These are phyloP conservation scores for Candida takata DNA, from an alignment of 805 yeast genomes.

Conservation along the genomic window DNA sequence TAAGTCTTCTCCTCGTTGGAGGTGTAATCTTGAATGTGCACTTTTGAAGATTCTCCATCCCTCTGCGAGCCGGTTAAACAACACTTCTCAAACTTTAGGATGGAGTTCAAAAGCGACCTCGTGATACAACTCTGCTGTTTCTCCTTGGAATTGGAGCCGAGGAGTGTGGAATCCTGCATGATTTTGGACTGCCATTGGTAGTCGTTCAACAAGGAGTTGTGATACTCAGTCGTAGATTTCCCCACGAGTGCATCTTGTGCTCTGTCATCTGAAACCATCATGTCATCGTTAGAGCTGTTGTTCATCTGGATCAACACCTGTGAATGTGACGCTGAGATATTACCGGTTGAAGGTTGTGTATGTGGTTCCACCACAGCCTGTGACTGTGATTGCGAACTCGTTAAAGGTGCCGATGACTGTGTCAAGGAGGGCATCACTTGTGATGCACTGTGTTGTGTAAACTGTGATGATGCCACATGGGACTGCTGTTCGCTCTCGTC, in stretches of 20 bases:
- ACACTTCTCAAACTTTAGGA: conserved; percentile 17
- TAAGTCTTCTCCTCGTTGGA: conserved; percentile 13
- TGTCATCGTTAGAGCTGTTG: conserved; percentile 10
- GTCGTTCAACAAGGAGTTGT: not conserved
- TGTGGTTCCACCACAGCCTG: conserved; percentile 5
- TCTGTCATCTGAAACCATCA: not conserved
- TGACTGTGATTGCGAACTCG: too few relatives aligned
- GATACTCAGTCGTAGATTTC: conserved; percentile 1
- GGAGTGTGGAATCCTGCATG: not conserved
- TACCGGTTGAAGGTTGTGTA: conserved; percentile 5
- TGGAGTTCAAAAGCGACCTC: conserved; percentile 17
- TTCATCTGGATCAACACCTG: conserved; percentile 8
- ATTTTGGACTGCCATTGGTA: not conserved
- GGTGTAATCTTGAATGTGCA: conserved; percentile 1
- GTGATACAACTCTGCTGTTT: conserved; percentile 8
- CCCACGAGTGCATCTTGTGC: not conserved
- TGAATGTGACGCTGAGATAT: conserved; percentile 1
- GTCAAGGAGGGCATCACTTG: conserved; percentile 1
- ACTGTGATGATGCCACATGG: conserved; percentile 1
- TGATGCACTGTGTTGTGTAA: conserved; percentile 3
- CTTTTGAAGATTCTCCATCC: not conserved
- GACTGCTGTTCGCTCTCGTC: conserved; percentile 13
- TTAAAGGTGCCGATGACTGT: conserved; percentile 6
- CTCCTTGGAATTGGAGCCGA: not conserved
- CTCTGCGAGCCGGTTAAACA: conserved; percentile 2